Conservation (phyloP, 305 asterid genomes). For the Fraxinus baroniana region DNA sequence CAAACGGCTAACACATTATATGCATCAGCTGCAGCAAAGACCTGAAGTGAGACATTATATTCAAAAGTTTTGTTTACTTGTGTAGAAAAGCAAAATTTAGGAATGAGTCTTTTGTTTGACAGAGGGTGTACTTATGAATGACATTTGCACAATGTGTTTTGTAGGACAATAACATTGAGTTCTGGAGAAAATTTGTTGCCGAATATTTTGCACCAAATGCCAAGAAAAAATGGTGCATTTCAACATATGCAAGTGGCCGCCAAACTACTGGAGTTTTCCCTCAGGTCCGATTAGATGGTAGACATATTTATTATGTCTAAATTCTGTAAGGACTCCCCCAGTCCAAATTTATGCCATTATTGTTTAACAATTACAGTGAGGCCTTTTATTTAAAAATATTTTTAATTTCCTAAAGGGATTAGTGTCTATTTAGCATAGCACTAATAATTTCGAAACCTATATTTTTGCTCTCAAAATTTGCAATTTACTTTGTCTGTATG, state of each 20-base stretch:
- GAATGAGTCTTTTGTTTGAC: slow-evolving; percentile 9
- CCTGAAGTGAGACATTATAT: slow-evolving; percentile 51
- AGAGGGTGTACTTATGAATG: slow-evolving; percentile 14
- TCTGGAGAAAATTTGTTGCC: slow-evolving; percentile 74
- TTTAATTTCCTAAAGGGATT: slow-evolving; percentile 10
- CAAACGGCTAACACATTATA: slow-evolving; percentile 69
- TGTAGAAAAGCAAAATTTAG: background rate
- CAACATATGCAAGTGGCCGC: slow-evolving; percentile 78
- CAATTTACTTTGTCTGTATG: background rate
- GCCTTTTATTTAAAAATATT: slow-evolving; percentile 7
- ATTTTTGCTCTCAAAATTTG: background rate
- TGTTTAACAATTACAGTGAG: slow-evolving; percentile 3
- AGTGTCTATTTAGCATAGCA: slow-evolving; percentile 8
- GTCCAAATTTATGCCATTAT: slow-evolving; percentile 25
- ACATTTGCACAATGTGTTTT: slow-evolving; percentile 21
- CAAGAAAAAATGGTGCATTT: slow-evolving; percentile 81
- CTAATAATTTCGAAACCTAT: background rate
- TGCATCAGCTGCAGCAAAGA: slow-evolving; percentile 78
- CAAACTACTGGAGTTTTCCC: slow-evolving; percentile 75
- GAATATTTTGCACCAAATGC: slow-evolving; percentile 77
- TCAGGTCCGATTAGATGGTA: slow-evolving; percentile 51
- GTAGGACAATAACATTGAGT: slow-evolving; percentile 77
- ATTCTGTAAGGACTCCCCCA: slow-evolving; percentile 13
- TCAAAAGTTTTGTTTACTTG: background rate
- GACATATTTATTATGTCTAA: slow-evolving; percentile 17